These are phyloP conservation scores for Clonostachys rosea DNA, from an alignment of 2,329 filamentous ascomycete species.

Conservation along the genomic window DNA sequence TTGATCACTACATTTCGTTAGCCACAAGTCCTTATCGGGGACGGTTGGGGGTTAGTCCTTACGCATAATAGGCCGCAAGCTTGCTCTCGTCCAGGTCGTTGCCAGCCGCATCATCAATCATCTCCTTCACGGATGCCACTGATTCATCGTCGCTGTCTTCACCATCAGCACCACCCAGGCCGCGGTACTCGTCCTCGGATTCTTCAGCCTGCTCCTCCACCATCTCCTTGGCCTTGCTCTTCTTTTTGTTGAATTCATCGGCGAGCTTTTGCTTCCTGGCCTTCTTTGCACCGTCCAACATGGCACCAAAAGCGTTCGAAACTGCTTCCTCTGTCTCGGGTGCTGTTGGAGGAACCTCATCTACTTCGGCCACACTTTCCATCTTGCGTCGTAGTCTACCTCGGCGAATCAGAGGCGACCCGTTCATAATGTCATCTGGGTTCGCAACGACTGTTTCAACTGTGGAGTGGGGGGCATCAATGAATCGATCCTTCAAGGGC, in stretches of 20 bases:
- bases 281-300: conserved; percentile 61
- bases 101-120: conserved; percentile 82
- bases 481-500: conserved; percentile 64
- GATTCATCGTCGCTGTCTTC: conserved; percentile 75
- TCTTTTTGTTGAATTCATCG: conserved; percentile 75
- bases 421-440: conserved; percentile 31
- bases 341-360: conserved; percentile 5
- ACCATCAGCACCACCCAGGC: conserved; percentile 83
- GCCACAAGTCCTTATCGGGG: background rate
- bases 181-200: conserved; percentile 97
- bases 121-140: conserved; percentile 70
- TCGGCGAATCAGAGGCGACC: conserved; percentile 63
- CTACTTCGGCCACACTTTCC: conserved; percentile 10
- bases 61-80: conserved; percentile 85
- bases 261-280: conserved; percentile 45
- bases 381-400: conserved; percentile 45
- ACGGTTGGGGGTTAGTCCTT: conserved; percentile 37
- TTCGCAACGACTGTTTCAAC: conserved; percentile 59
- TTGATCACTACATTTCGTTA: conserved; percentile 54
- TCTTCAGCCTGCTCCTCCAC: conserved; percentile 93
- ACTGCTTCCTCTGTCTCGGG: conserved; percentile 19
- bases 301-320: conserved; percentile 57
- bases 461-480: conserved; percentile 62
- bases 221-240: conserved; percentile 81
- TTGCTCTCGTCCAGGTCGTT: conserved; percentile 76